Conservation (phyloP, 345 rosid species). For the Syzygium aromaticum region DNA sequence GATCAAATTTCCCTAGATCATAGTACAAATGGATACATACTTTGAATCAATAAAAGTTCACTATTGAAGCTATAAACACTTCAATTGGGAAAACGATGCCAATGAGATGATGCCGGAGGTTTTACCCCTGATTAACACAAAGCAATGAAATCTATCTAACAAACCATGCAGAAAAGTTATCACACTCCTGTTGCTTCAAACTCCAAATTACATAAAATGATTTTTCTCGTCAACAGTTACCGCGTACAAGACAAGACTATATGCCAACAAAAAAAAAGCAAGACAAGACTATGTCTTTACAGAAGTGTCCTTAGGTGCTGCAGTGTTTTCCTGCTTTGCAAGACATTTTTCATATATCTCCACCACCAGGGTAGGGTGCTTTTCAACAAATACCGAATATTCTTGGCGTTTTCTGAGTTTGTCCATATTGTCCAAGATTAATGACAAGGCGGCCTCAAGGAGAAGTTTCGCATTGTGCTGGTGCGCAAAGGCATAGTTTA, state of each 20-base stretch:
- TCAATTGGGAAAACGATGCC: not conserved
- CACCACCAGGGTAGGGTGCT: constrained; percentile 68
- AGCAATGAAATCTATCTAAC: not conserved
- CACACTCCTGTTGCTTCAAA: not conserved
- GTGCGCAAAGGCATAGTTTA: constrained; percentile 77
- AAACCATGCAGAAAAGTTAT: not conserved
- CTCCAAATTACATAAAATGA: not conserved
- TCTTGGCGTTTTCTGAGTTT: constrained; percentile 59
- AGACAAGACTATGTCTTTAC: not conserved
- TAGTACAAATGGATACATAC: not conserved
- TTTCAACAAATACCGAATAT: constrained; percentile 66
- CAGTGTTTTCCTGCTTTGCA: constrained; percentile 61
- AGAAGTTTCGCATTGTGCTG: constrained; percentile 70
- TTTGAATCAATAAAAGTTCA: not conserved
- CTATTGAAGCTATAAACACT: not conserved
- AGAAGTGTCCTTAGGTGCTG: constrained; percentile 26
- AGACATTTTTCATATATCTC: constrained; percentile 75
- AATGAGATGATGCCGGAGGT: not conserved
- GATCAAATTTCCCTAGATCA: not conserved
- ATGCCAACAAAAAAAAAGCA: no score
- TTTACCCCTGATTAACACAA: not conserved
- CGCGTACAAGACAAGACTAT: not conserved
- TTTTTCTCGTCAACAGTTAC: not conserved
- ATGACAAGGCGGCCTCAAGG: constrained; percentile 51
- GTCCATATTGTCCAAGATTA: constrained; percentile 74